Evolutionary conservation across 306 rosid genomes (phyloP).

Genomic region (Prunus persica): DNA sequence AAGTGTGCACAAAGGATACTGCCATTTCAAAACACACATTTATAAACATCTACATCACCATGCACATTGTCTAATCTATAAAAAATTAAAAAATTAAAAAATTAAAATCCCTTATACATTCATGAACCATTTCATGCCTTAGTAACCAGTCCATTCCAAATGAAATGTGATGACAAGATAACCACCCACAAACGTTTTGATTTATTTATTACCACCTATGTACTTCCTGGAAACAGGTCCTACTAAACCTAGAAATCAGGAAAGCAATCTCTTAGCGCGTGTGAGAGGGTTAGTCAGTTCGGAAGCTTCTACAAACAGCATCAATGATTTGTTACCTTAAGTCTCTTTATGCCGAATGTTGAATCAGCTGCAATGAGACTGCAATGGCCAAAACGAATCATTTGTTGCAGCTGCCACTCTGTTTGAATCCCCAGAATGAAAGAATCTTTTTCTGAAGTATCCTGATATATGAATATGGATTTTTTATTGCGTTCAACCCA

Average conservation of each 20-base stretch:
- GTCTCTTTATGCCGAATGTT: constrained; percentile 85
- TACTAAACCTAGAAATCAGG: neutral
- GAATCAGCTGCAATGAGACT: constrained; percentile 84
- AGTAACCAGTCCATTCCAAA: neutral
- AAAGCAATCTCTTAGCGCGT: neutral
- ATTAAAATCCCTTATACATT: neutral
- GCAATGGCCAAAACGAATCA: constrained; percentile 89
- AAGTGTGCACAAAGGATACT: constrained; percentile 95
- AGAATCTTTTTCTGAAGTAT: constrained; percentile 71
- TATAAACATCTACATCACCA: constrained; percentile 19
- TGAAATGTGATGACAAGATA: neutral
- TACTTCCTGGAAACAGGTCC: neutral
- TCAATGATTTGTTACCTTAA: constrained; percentile 53
- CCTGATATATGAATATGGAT: constrained; percentile 76
- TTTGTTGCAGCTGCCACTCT: constrained; percentile 97
- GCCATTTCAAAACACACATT: constrained; percentile 36
- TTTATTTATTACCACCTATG: neutral
- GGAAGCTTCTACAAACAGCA: neutral
- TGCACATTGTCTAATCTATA: neutral
- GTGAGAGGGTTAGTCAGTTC: neutral
- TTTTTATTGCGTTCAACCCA: constrained; percentile 89
- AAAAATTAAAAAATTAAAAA: neutral
- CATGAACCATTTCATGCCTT: neutral
- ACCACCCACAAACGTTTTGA: neutral
- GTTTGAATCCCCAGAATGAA: constrained; percentile 94